These are phyloP conservation scores for Sarcodon sp. DNA, from an alignment of 768 basidiomycete genomes.

Conservation along the genomic window DNA sequence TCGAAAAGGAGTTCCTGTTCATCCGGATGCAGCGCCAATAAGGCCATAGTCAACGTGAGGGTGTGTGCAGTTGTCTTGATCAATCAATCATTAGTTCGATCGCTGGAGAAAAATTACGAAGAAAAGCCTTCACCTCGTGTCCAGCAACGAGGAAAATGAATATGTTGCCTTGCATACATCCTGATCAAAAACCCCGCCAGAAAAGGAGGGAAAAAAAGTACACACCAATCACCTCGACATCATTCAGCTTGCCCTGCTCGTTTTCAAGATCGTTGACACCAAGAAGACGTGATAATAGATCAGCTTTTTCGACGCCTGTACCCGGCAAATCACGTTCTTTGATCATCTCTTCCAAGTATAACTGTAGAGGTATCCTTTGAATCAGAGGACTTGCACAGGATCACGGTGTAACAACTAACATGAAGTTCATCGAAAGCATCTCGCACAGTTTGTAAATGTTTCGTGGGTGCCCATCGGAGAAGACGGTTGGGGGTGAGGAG, in stretches of 20 bases:
- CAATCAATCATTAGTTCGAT: too few relatives aligned
- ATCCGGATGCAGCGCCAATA: conserved; percentile 27
- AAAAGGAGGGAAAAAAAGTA: background rate
- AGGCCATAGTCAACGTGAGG: conserved; percentile 17
- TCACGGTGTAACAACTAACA: conserved; percentile 8
- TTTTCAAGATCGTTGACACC: conserved; percentile 28
- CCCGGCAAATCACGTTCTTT: conserved; percentile 23
- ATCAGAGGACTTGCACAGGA: background rate
- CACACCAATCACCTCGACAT: conserved; percentile 28
- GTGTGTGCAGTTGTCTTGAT: conserved; percentile 21
- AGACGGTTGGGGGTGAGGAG: conserved; percentile 15
- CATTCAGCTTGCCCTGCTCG: conserved; percentile 20
- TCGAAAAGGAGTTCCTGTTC: conserved; percentile 24
- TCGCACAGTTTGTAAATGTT: conserved; percentile 10
- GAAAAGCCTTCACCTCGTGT: conserved; percentile 30
- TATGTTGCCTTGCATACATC: conserved; percentile 15
- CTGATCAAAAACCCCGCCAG: too few relatives aligned
- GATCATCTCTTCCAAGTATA: conserved; percentile 43
- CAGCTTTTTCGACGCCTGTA: conserved; percentile 27
- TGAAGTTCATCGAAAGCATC: conserved; percentile 15
- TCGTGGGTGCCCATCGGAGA: conserved; percentile 9
- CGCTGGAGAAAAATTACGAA: too few relatives aligned
- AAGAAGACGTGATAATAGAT: conserved; percentile 40
- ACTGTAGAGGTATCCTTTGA: conserved; percentile 9
- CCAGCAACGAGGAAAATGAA: conserved; percentile 40